These are phyloP conservation scores for Aspergillus taichungensis DNA, from an alignment of 495 filamentous ascomycete species.

Conservation along the genomic window DNA sequence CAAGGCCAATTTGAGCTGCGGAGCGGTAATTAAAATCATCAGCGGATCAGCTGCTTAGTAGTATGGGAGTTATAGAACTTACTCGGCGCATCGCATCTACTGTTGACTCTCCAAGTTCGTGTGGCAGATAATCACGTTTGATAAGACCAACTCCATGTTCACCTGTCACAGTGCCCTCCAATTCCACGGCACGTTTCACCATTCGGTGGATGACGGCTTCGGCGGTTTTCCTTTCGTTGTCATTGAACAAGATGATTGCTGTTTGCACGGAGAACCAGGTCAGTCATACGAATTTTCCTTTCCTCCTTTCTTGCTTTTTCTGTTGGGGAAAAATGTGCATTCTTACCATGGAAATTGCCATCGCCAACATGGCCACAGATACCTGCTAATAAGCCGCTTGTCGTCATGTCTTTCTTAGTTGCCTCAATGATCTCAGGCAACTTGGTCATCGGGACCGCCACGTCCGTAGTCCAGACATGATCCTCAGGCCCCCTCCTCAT, in stretches of 20 bases:
- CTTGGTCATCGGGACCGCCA: constrained; percentile 55
- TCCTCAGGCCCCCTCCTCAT: constrained; percentile 46
- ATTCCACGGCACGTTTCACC: constrained; percentile 47
- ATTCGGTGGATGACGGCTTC: constrained; percentile 40
- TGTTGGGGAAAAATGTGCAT: not conserved
- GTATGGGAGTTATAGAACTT: constrained; percentile 17
- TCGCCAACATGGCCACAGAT: constrained; percentile 65
- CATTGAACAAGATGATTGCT: constrained; percentile 50
- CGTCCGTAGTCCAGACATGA: constrained; percentile 59
- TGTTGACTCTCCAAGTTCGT: constrained; percentile 46
- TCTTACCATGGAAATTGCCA: constrained; percentile 55
- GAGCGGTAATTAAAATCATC: constrained; percentile 3
- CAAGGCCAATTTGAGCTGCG: constrained; percentile 54
- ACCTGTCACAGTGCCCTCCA: constrained; percentile 50
- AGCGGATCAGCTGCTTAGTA: not conserved
- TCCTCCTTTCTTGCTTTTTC: not conserved
- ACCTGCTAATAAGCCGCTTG: constrained; percentile 46
- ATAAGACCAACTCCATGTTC: constrained; percentile 50
- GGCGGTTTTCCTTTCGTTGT: constrained; percentile 31
- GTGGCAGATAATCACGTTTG: constrained; percentile 45
- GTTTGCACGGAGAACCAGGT: not conserved
- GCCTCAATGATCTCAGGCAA: constrained; percentile 56
- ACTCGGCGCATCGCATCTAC: constrained; percentile 58
- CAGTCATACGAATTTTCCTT: too few species aligned
- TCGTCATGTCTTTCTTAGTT: constrained; percentile 49